A percentile compares a stretch with the other conserved stretches of the same genome.
Evolutionary conservation across 768 basidiomycete species (phyloP).

Genomic region (Boletus edulis): DNA sequence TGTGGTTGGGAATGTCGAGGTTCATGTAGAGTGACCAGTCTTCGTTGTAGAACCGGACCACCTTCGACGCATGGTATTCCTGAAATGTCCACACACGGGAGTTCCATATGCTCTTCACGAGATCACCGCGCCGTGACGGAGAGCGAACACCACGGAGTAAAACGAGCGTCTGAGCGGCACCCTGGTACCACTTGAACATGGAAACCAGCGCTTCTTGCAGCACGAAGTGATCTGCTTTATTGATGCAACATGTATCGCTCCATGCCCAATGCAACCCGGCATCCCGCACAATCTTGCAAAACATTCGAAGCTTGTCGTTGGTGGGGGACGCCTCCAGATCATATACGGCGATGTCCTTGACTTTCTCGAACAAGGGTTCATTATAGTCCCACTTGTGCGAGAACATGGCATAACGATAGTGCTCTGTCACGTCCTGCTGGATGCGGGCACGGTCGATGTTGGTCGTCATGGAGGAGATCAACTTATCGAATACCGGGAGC

Average conservation of each 20-base stretch:
- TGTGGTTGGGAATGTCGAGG: neutral
- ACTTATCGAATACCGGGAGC: neutral
- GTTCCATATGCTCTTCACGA: neutral
- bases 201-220: neutral
- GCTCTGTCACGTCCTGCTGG: neutral
- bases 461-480: neutral
- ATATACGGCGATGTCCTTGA: neutral
- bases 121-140: neutral
- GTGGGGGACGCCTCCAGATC: neutral
- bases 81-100: neutral
- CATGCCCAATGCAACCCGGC: neutral
- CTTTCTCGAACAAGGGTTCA: neutral
- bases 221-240: neutral
- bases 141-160: neutral
- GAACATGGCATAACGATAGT: neutral
- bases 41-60: neutral
- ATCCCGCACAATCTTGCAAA: neutral
- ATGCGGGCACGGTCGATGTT: neutral
- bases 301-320: neutral
- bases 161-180: neutral
- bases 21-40: too few relatives aligned
- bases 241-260: neutral
- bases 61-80: neutral
- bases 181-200: neutral
- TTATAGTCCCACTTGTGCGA: neutral